These are phyloP conservation scores for Lasiosphaeria hispida DNA, from an alignment of 495 filamentous ascomycete genomes.

Conservation along the genomic window DNA sequence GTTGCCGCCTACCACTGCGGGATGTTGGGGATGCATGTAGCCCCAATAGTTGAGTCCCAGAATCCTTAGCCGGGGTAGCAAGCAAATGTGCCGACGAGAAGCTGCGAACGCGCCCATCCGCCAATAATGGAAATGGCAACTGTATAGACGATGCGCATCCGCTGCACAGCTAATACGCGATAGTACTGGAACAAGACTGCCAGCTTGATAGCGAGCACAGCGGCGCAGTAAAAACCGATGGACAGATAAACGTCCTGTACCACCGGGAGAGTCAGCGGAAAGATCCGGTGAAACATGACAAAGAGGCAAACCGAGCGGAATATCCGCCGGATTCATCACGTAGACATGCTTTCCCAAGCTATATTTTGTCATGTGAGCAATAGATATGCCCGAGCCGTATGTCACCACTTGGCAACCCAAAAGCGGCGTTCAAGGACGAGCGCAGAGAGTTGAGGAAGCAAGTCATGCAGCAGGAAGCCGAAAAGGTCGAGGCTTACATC, in stretches of 20 bases:
- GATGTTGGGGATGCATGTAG: slow-evolving; percentile 29
- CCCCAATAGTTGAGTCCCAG: slow-evolving; percentile 22
- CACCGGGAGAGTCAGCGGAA: neutral
- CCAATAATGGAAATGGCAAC: slow-evolving; percentile 26
- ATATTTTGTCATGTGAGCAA: slow-evolving; percentile 26
- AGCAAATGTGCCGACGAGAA: slow-evolving; percentile 26
- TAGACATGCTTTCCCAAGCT: slow-evolving; percentile 26
- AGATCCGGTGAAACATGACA: neutral
- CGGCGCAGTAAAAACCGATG: slow-evolving; percentile 4
- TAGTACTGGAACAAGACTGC: slow-evolving; percentile 35
- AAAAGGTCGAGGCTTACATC: no score
- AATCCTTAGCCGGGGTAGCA: slow-evolving; percentile 18
- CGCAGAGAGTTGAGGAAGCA: no score
- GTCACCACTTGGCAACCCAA: no score
- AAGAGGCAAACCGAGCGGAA: slow-evolving; percentile 10
- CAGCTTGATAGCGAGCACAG: slow-evolving; percentile 27
- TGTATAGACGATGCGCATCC: slow-evolving; percentile 20
- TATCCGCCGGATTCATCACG: slow-evolving; percentile 14
- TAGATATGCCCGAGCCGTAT: slow-evolving; percentile 21
- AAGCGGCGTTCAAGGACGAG: no score
- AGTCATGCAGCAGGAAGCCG: no score
- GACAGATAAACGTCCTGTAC: slow-evolving; percentile 26
- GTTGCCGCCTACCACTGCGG: slow-evolving; percentile 35
- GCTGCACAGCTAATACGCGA: slow-evolving; percentile 28
- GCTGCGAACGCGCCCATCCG: slow-evolving; percentile 27